Evolutionary conservation across 345 rosid genomes (phyloP), one percentile per base, ranked within the genome.

Genomic region (Hibiscus trionum): DNA sequence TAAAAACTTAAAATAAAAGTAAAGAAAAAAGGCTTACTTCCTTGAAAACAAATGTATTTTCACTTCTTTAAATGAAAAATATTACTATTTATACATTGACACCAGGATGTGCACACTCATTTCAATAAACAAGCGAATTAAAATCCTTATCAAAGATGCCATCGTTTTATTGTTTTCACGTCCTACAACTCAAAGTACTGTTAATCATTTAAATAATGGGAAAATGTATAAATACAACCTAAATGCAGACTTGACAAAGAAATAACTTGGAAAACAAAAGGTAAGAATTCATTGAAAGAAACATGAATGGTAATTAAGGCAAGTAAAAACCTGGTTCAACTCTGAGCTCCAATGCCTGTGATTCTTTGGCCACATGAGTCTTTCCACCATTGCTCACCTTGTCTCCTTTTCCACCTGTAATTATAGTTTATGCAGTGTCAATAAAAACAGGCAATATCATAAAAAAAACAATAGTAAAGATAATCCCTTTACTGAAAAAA

Each of bases 301-400:
- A 44, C 26, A 65, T 42, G 8, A 64, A 17, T n/a, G 64, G 29
- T 33, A 33, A 73, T 37, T 10, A 4, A 58, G 57, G 49, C 8
- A 61, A 76, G 4, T 64, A 60, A 77, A 67, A 74, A 86, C 97
- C 97, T 67, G 77, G 80, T 76, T 88, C 93, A 61, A 83, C 63
- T 58, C 74, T 86, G 78, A 93, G 86, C 85, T 86, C 93, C 66
- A 79, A 88, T 56, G 87, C 81, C 53, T 42, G 79, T 49, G 87
- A 66, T 59, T 82, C 96, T 81, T 88, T 88, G 17, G 83, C 49
- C 58, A 49, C 74, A 35, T 82, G 29, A 72, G 47, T 72, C 69
- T 86, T 87, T 31, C 68, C 85, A 56, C 73, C 78, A 68, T 72
- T 82, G 29, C 70, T 76, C 7, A 27, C 56, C 75, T 82, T 88